Evolutionary conservation across 2,329 filamentous ascomycete genomes (phyloP).

Genomic region (Cladophialophora yegresii): DNA sequence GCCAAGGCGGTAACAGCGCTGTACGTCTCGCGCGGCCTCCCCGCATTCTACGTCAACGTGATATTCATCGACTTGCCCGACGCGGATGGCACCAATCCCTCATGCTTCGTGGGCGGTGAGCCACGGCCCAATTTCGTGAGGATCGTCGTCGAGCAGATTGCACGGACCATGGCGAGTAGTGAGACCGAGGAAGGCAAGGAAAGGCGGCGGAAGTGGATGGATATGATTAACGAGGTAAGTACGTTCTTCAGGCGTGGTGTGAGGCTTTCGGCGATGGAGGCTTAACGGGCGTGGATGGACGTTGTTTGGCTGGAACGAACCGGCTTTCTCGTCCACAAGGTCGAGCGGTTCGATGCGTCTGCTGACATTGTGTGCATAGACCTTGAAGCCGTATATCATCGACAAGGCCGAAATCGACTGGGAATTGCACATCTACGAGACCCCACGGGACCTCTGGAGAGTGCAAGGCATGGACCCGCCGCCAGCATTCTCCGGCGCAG

Average conservation of each 20-base stretch:
- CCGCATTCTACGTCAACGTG: slow-evolving; percentile 40
- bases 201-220: slow-evolving; percentile 24
- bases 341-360: background rate
- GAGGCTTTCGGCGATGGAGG: background rate
- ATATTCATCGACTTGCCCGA: slow-evolving; percentile 36
- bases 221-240: slow-evolving; percentile 24
- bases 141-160: slow-evolving; percentile 33
- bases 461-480: slow-evolving; percentile 26
- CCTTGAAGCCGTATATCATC: slow-evolving; percentile 19
- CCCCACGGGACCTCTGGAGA: slow-evolving; percentile 30
- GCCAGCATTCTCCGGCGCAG: slow-evolving; percentile 12
- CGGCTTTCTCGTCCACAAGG: background rate
- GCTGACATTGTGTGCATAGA: slow-evolving; percentile 1
- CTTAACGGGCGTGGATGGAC: background rate
- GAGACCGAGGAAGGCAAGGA: slow-evolving; percentile 22
- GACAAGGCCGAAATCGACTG: slow-evolving; percentile 24
- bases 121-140: slow-evolving; percentile 29
- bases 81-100: background rate
- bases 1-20: slow-evolving; percentile 38
- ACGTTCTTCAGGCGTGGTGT: background rate
- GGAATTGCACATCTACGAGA: slow-evolving; percentile 30
- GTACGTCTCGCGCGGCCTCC: slow-evolving; percentile 36
- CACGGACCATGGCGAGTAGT: slow-evolving; percentile 18
- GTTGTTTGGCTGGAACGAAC: background rate
- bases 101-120: slow-evolving; percentile 28